A percentile compares a stretch with the other conserved stretches of the same genome.
These are phyloP conservation scores for Didymellaceae sp. DNA, from an alignment of 2,329 filamentous ascomycete species.

Conservation along the genomic window DNA sequence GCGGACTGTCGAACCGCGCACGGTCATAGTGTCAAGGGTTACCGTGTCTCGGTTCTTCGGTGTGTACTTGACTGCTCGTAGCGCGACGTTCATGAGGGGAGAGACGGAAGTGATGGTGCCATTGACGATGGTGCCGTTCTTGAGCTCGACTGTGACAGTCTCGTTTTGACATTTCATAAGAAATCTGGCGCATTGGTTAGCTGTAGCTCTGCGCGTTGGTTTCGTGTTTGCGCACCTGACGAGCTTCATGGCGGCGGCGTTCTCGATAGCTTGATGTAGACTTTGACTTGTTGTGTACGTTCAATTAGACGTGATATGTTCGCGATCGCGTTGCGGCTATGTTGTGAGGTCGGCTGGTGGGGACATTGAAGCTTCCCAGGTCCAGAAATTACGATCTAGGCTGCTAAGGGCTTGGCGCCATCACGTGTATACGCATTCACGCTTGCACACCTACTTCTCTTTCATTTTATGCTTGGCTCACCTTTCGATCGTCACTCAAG, in stretches of 20 bases:
- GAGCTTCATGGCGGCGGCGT: constrained; percentile 42
- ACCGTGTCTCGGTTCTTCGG: constrained; percentile 85
- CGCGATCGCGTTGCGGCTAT: constrained; percentile 18
- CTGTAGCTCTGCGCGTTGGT: constrained; percentile 3
- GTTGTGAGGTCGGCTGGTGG: constrained; percentile 27
- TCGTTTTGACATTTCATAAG: constrained; percentile 99
- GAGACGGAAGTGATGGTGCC: constrained; percentile 97
- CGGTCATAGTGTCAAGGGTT: constrained; percentile 91
- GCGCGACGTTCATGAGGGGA: constrained; percentile 97
- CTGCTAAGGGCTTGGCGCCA: constrained; percentile 9
- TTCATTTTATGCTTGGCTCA: neutral
- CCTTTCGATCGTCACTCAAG: too few species aligned
- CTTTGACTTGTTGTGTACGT: neutral
- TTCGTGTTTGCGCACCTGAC: constrained; percentile 35
- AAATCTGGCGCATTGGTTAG: constrained; percentile 67
- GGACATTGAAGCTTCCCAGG: constrained; percentile 25
- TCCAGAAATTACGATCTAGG: constrained; percentile 35
- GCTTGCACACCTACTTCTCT: neutral
- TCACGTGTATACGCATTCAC: constrained; percentile 10
- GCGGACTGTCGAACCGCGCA: constrained; percentile 93
- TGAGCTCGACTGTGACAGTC: constrained; percentile 97
- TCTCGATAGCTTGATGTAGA: neutral
- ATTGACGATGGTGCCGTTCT: constrained; percentile 97
- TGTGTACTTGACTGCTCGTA: constrained; percentile 97
- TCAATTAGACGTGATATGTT: constrained; percentile 2